These are phyloP conservation scores for Phytophthora ohioensis DNA, from an alignment of 352 stramenopile species.

Conservation along the genomic window DNA sequence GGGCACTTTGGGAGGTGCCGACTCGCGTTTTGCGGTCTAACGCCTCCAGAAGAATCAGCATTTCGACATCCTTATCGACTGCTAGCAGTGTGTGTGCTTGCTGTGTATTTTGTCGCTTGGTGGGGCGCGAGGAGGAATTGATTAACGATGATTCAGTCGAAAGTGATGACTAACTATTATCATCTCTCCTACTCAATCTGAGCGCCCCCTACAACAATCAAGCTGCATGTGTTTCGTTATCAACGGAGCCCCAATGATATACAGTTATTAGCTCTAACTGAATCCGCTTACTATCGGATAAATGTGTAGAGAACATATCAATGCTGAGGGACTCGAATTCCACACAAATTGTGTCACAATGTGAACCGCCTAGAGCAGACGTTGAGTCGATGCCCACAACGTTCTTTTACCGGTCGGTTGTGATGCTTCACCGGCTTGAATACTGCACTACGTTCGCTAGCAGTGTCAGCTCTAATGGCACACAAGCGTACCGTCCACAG, in stretches of 20 bases:
- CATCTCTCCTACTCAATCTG: constrained; percentile 83
- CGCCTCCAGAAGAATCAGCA: constrained; percentile 79
- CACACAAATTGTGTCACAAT: background rate
- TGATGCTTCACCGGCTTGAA: no score
- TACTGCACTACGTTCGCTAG: no score
- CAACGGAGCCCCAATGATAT: constrained; percentile 64
- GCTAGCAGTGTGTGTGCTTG: constrained; percentile 10
- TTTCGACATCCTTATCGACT: constrained; percentile 62
- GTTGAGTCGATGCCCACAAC: no score
- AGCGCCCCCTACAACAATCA: constrained; percentile 40
- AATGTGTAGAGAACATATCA: constrained; percentile 50
- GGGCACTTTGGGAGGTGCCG: constrained; percentile 72
- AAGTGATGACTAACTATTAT: constrained; percentile 64
- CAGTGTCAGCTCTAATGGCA: no score
- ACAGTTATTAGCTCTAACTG: constrained; percentile 93
- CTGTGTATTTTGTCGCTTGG: constrained; percentile 1
- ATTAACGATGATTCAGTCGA: constrained; percentile 45
- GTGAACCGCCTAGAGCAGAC: background rate
- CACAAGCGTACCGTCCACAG: no score
- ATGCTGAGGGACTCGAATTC: constrained; percentile 51
- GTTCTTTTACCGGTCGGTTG: no score
- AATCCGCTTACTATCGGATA: constrained; percentile 78
- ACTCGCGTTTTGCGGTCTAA: constrained; percentile 68
- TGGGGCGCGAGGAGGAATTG: constrained; percentile 51
- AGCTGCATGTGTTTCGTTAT: constrained; percentile 1